Evolutionary conservation across 371 early-diverging fungal genomes (phyloP).

Genomic region (Zancudomyces culisetae): DNA sequence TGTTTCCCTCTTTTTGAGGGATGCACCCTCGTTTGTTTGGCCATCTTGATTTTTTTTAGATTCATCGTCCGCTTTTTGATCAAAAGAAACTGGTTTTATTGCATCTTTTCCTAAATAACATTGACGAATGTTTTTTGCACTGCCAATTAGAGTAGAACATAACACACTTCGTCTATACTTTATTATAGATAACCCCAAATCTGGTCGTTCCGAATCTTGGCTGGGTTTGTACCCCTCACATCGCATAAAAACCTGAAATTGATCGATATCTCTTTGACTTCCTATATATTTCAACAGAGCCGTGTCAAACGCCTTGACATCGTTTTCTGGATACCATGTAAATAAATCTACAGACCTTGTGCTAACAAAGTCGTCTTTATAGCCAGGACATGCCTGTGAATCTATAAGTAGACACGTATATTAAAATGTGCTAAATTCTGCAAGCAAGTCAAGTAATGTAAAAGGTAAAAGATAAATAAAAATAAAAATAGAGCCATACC

Average conservation of each 20-base stretch:
- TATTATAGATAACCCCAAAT: constrained; percentile 16
- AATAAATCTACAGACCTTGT: constrained; percentile 18
- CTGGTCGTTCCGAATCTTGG: constrained; percentile 3
- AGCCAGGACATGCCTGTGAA: constrained; percentile 14
- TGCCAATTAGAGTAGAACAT: constrained; percentile 18
- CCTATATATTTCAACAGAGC: constrained; percentile 19
- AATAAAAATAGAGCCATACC: no score
- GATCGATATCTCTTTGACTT: constrained; percentile 15
- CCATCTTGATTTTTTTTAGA: not conserved
- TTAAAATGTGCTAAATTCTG: not conserved
- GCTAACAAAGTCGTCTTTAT: constrained; percentile 15
- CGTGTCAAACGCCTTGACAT: constrained; percentile 18
- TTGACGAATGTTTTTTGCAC: constrained; percentile 15
- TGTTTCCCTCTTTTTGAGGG: not conserved
- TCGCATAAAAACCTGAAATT: constrained; percentile 21
- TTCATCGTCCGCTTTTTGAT: constrained; percentile 4
- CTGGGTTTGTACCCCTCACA: constrained; percentile 17
- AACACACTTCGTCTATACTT: constrained; percentile 22
- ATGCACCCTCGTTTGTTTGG: not conserved
- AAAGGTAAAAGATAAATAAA: no score
- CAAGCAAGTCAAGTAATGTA: not conserved
- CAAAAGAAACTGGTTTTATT: constrained; percentile 9
- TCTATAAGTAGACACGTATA: no score
- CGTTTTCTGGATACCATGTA: constrained; percentile 18
- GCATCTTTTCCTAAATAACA: constrained; percentile 13